Conservation (phyloP, 768 basidiomycete genomes). For the Mycena sanguinolenta region DNA sequence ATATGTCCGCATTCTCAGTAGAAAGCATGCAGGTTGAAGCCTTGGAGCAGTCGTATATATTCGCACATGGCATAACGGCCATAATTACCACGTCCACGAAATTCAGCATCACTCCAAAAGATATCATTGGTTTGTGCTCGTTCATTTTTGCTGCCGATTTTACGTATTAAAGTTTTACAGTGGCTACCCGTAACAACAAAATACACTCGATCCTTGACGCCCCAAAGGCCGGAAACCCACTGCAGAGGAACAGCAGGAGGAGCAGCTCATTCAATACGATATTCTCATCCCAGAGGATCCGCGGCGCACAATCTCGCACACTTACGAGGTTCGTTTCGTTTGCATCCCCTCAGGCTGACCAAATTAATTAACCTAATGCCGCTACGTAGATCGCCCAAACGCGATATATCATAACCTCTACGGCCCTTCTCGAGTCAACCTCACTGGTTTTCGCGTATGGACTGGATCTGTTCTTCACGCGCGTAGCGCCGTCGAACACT, state of each 20-base stretch:
- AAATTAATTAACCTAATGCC: neutral
- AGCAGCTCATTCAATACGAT: slow-evolving; percentile 89
- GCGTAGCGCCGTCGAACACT: slow-evolving; percentile 87
- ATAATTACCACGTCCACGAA: slow-evolving; percentile 85
- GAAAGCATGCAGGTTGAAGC: slow-evolving; percentile 66
- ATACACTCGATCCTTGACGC: slow-evolving; percentile 89
- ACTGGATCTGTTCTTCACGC: slow-evolving; percentile 89
- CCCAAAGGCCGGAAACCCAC: slow-evolving; percentile 80
- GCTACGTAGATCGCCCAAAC: slow-evolving; percentile 78
- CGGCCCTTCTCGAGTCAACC: slow-evolving; percentile 92
- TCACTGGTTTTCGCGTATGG: slow-evolving; percentile 90
- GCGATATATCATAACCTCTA: slow-evolving; percentile 79
- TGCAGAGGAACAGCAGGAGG: slow-evolving; percentile 79
- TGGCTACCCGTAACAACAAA: slow-evolving; percentile 81
- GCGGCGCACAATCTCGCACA: slow-evolving; percentile 64
- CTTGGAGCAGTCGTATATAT: slow-evolving; percentile 78
- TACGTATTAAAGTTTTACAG: slow-evolving; percentile 53
- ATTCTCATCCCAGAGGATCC: slow-evolving; percentile 81
- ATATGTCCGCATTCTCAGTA: slow-evolving; percentile 61
- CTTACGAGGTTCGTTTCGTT: slow-evolving; percentile 53
- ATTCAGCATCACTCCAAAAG: slow-evolving; percentile 89
- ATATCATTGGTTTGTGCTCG: slow-evolving; percentile 78
- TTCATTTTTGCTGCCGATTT: neutral
- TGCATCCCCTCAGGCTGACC: neutral
- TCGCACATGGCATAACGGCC: slow-evolving; percentile 77